Percentiles rank a stretch among this genome's conserved stretches.
Conservation (phyloP, 2,329 filamentous ascomycete species). For the Cladorrhinum sp. region DNA sequence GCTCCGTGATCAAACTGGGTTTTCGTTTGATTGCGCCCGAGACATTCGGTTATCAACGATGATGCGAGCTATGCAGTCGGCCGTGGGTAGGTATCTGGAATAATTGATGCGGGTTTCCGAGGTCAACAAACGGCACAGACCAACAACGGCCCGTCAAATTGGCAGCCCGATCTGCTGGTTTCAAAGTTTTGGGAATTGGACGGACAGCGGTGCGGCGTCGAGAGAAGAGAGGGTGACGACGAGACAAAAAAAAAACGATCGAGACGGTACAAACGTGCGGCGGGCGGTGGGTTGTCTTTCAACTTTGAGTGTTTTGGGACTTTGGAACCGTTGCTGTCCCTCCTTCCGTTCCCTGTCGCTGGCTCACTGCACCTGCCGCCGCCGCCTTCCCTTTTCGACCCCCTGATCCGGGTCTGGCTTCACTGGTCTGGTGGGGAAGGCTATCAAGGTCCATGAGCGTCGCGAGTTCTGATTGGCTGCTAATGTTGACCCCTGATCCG, state of each 20-base stretch:
- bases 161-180: neutral
- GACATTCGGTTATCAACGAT: constrained; percentile 6
- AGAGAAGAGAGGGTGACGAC: neutral
- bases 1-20: neutral
- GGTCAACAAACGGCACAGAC: constrained; percentile 1
- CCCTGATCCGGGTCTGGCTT: constrained; percentile 3
- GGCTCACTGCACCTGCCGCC: neutral
- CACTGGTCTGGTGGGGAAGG: constrained; percentile 8
- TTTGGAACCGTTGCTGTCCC: constrained; percentile 5
- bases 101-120: neutral
- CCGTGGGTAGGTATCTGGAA: neutral
- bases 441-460: neutral
- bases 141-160: constrained; percentile 2
- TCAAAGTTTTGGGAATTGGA: neutral
- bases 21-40: constrained; percentile 4
- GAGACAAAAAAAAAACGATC: neutral
- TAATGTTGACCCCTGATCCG: neutral
- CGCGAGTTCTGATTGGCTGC: constrained; percentile 17
- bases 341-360: constrained; percentile 10
- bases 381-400: constrained; percentile 5
- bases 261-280: neutral
- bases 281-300: neutral
- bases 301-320: neutral
- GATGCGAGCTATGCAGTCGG: neutral
- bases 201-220: neutral